phyloP scores from a whole-genome alignment of 257 asterid genomes.

The Mentha longifolia region DNA sequence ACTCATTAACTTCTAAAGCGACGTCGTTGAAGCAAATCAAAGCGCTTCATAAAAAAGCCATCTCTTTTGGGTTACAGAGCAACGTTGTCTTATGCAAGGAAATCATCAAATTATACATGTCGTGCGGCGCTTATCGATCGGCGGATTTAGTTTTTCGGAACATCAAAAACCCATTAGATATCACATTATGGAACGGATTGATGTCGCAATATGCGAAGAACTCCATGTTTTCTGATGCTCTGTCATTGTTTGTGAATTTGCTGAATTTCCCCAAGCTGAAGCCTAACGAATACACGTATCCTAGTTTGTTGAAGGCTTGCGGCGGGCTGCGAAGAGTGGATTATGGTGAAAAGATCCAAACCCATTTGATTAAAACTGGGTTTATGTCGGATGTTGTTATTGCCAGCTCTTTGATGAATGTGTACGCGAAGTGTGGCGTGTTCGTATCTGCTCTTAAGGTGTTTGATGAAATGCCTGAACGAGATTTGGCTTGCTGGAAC shows the following conservation, averaged over 20 bases:
- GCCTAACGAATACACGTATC: constrained; percentile 73
- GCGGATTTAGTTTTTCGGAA: constrained; percentile 56
- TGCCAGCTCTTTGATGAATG: constrained; percentile 59
- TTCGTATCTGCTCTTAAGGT: constrained; percentile 54
- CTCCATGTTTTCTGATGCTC: constrained; percentile 58
- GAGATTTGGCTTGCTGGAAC: constrained; percentile 80
- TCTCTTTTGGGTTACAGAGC: constrained; percentile 58
- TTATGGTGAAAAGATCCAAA: constrained; percentile 60
- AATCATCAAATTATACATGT: constrained; percentile 63
- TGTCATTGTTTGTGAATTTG: constrained; percentile 49
- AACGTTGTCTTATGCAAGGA: constrained; percentile 55
- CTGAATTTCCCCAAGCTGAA: constrained; percentile 49
- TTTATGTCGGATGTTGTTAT: constrained; percentile 62
- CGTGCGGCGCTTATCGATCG: constrained; percentile 46
- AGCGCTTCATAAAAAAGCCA: constrained; percentile 57
- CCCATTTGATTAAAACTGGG: constrained; percentile 58
- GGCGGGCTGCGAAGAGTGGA: constrained; percentile 52
- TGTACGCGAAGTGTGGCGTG: constrained; percentile 61
- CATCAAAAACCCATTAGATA: constrained; percentile 58
- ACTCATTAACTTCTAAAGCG: constrained; percentile 33
- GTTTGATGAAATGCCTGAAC: constrained; percentile 78
- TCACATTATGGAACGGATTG: constrained; percentile 75
- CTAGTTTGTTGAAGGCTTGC: constrained; percentile 82
- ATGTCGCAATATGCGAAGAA: constrained; percentile 64
- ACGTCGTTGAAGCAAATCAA: constrained; percentile 47